Conservation (phyloP, 2,329 filamentous ascomycete genomes). For the Hypoxylon sp. region DNA sequence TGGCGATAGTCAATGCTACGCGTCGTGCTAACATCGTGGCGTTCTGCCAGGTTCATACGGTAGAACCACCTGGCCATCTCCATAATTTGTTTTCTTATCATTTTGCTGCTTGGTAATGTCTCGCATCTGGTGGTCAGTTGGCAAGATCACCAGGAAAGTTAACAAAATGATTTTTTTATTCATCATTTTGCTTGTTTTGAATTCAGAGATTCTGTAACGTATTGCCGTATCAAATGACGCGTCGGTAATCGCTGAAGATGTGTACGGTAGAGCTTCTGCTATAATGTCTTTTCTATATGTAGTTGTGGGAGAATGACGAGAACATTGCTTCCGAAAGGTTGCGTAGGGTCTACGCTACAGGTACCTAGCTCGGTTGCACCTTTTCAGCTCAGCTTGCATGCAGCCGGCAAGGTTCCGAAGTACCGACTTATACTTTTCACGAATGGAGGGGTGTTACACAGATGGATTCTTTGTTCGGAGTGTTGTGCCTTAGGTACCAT, state of each 20-base stretch:
- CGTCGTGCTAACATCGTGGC: slow-evolving; percentile 3
- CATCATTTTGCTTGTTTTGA: neutral
- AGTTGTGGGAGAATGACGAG: slow-evolving; percentile 23
- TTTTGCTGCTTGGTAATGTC: slow-evolving; percentile 1
- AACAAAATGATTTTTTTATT: neutral
- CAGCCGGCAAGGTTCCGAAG: neutral
- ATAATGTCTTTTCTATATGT: neutral
- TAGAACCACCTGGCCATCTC: too few species aligned
- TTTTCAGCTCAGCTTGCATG: too few species aligned
- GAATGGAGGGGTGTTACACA: too few species aligned
- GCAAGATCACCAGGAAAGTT: neutral
- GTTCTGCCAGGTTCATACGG: neutral
- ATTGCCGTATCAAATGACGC: neutral
- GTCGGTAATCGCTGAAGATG: slow-evolving; percentile 9
- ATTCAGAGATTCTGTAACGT: neutral
- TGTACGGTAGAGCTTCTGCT: slow-evolving; percentile 7
- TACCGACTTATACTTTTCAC: too few species aligned
- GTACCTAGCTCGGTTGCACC: too few species aligned
- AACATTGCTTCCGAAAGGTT: too few species aligned
- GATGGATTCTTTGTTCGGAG: too few species aligned
- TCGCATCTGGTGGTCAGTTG: neutral
- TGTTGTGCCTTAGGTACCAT: too few species aligned
- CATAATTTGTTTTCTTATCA: neutral
- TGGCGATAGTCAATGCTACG: neutral
- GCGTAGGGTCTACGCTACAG: too few species aligned